Evolutionary conservation across 306 rosid species (phyloP).

Genomic region (Lithocarpus polystachyus): DNA sequence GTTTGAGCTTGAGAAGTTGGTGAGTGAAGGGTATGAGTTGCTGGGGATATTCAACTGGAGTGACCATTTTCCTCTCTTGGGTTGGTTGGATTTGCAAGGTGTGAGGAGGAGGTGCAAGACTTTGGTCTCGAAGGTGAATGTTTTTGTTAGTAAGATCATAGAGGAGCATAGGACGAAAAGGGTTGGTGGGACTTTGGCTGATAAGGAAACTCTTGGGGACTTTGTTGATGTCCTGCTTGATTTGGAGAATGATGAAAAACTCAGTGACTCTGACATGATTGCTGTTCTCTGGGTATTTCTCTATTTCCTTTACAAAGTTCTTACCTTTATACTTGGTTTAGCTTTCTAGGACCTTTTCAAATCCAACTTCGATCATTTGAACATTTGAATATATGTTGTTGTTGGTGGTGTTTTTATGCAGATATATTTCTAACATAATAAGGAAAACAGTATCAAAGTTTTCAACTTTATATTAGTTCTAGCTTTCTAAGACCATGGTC

Average conservation of each 20-base stretch:
- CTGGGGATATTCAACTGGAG: conserved; percentile 75
- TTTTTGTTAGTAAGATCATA: conserved; percentile 58
- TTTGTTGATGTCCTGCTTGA: conserved; percentile 84
- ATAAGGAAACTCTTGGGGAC: conserved; percentile 22
- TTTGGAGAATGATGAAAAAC: conserved; percentile 50
- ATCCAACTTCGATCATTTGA: too few relatives aligned
- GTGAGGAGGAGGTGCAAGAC: conserved; percentile 61
- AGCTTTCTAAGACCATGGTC: too few relatives aligned
- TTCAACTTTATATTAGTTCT: too few relatives aligned
- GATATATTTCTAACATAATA: too few relatives aligned
- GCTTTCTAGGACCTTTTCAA: too few relatives aligned
- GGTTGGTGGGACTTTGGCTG: background rate
- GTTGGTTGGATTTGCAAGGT: conserved; percentile 66
- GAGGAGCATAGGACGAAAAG: conserved; percentile 50
- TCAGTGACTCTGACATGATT: conserved; percentile 67
- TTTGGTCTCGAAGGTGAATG: conserved; percentile 51
- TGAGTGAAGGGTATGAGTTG: conserved; percentile 74
- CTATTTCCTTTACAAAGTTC: background rate
- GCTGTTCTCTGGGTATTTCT: conserved; percentile 82
- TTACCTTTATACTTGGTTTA: too few relatives aligned
- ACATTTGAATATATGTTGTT: too few relatives aligned
- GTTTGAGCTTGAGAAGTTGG: conserved; percentile 50
- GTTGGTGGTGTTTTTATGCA: too few relatives aligned
- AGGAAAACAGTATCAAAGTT: too few relatives aligned
- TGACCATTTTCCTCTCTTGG: conserved; percentile 69